Evolutionary conservation across 2,329 filamentous ascomycete species (phyloP), one percentile per base, ranked within the genome.

Genomic region (Drechslerella dactyloides): DNA sequence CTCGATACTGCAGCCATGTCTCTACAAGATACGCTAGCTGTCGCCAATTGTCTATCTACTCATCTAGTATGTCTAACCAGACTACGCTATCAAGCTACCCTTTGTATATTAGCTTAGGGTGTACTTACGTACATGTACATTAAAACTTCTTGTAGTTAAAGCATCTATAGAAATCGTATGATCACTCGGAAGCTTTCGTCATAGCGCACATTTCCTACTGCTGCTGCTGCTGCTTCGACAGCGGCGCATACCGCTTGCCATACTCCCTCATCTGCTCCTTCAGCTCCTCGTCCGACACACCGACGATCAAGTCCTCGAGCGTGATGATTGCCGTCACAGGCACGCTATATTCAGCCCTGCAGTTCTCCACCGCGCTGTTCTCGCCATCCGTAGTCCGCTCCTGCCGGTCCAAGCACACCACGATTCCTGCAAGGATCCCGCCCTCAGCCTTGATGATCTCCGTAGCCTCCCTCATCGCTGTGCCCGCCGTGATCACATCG

Each of bases 401-500:
- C 84, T 89, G 89, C 69, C 93, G 85, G 81, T 97, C 91, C 75
- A 97, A 84, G 2, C 93, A 90, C 33, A 99, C 90, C 19, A 97
- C 85, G 65, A 97, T 93, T 30, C 92, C 93, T 2, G 89, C 90
- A 21, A 97, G 87, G 56, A 85, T 86, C 1, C 93, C 94, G 1
- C 93, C 94, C 79, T 96, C 89, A 76, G 86, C 86, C 76, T 87
- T 85, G 79, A 97, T 96, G 80, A 96, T 94, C 61, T 87, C 87
- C 72, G 97, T 92, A 13, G 93, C 91, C 80, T 97, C 93, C 68
- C 92, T 85, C 82, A 97, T 93, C 44, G 94, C 94, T 0, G 93
- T 97, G 27, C 94, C 94, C 0, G 92, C 93, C 0, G 93, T 97
- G 77, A 97, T 93, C 65, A 99, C 93, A 81, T 97, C 94, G 82